phyloP scores from a whole-genome alignment of 2,329 filamentous ascomycete genomes.

The Diaporthe sp. region DNA sequence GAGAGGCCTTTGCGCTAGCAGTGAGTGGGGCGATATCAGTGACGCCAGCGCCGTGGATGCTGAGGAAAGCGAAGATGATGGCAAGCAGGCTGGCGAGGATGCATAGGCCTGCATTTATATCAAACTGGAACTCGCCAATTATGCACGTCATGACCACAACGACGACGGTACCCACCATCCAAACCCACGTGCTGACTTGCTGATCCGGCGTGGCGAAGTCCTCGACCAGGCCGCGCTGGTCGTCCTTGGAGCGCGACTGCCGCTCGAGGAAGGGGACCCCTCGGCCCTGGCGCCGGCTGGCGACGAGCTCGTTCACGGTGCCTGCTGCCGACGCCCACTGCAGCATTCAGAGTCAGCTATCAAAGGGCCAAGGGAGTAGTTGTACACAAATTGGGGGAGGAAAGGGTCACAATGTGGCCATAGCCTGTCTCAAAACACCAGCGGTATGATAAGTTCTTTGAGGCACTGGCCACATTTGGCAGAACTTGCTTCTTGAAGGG shows the following conservation, averaged over 20 bases:
- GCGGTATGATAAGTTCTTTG: no score
- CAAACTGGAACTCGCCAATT: slow-evolving; percentile 61
- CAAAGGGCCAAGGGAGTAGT: no score
- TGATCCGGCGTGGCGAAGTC: slow-evolving; percentile 59
- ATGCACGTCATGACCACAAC: slow-evolving; percentile 63
- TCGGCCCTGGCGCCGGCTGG: slow-evolving; percentile 37
- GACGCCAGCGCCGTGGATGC: slow-evolving; percentile 68
- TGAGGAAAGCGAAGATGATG: slow-evolving; percentile 71
- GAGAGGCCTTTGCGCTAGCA: slow-evolving; percentile 74
- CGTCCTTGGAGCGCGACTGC: slow-evolving; percentile 33
- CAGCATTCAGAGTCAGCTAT: no score
- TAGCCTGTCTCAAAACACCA: no score
- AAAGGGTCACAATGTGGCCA: no score
- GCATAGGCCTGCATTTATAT: slow-evolving; percentile 66
- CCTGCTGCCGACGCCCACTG: slow-evolving; percentile 55
- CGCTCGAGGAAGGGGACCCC: slow-evolving; percentile 9
- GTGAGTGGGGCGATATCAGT: slow-evolving; percentile 73
- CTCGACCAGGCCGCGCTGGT: slow-evolving; percentile 36
- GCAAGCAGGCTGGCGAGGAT: slow-evolving; percentile 66
- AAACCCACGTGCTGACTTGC: slow-evolving; percentile 64
- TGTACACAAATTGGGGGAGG: no score
- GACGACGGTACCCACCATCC: slow-evolving; percentile 58
- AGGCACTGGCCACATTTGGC: no score
- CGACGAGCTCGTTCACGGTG: slow-evolving; percentile 47
- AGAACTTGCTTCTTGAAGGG: no score